phyloP scores from a whole-genome alignment of 2,329 filamentous ascomycete species.

The Xylariaceae sp. region DNA sequence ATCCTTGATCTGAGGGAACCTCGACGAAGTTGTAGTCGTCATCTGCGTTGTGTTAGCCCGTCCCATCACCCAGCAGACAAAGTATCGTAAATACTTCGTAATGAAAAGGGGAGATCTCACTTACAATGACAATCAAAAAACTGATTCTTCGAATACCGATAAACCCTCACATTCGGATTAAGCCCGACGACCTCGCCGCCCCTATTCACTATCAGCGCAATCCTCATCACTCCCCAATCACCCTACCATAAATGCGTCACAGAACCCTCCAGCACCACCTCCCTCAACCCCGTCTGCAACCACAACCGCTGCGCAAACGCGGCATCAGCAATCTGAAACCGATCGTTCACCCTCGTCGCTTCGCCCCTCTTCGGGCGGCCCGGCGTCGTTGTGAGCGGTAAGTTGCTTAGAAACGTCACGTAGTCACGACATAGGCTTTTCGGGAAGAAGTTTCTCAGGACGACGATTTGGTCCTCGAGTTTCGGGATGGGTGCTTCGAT shows the following conservation, averaged over 20 bases:
- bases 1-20: constrained; percentile 40
- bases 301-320: constrained; percentile 71
- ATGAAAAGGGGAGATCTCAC: constrained; percentile 32
- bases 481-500: constrained; percentile 48
- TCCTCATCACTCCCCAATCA: not conserved
- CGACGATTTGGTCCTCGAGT: constrained; percentile 58
- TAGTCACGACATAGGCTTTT: constrained; percentile 70
- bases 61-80: not conserved
- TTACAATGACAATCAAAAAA: constrained; percentile 91
- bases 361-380: constrained; percentile 73
- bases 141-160: constrained; percentile 78
- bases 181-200: constrained; percentile 78
- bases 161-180: constrained; percentile 84
- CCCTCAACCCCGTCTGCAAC: constrained; percentile 68
- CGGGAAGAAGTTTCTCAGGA: constrained; percentile 70
- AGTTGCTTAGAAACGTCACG: constrained; percentile 58
- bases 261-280: constrained; percentile 45
- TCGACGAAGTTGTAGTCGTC: constrained; percentile 77
- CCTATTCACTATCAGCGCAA: constrained; percentile 47
- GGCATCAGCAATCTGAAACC: constrained; percentile 75
- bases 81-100: too few relatives aligned
- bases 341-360: constrained; percentile 81
- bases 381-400: constrained; percentile 73
- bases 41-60: constrained; percentile 46
- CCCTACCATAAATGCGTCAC: constrained; percentile 42